Conservation (phyloP, 2,329 filamentous ascomycete species). For the Trichoderma atroviride region DNA sequence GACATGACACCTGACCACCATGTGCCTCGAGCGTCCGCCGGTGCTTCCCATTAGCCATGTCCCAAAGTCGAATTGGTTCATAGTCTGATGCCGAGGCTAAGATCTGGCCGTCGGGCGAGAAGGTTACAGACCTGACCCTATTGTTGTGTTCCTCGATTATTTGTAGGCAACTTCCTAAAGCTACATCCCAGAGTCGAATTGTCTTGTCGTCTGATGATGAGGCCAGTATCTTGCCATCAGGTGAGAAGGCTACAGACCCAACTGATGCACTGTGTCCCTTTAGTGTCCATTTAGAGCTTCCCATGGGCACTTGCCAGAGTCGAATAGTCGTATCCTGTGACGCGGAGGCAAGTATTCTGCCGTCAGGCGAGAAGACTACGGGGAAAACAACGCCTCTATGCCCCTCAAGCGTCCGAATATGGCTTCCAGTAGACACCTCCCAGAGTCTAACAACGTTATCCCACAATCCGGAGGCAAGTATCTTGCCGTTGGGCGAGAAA, state of each 20-base stretch:
- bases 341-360: not conserved
- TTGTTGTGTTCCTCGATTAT: not conserved
- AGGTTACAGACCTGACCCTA: not conserved
- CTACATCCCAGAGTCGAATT: too few relatives aligned
- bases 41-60: not conserved
- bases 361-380: not conserved
- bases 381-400: not conserved
- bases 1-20: not conserved
- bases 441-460: too few relatives aligned
- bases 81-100: not conserved
- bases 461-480: too few relatives aligned
- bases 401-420: not conserved
- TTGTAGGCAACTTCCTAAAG: too few relatives aligned
- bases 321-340: not conserved
- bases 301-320: not conserved
- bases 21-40: not conserved
- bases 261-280: too few relatives aligned
- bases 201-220: too few relatives aligned
- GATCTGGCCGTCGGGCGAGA: not conserved
- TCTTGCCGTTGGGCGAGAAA: too few relatives aligned
- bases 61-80: slow-evolving; percentile 1
- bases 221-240: too few relatives aligned
- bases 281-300: too few relatives aligned
- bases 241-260: too few relatives aligned
- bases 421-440: too few relatives aligned